Conservation (phyloP, 768 basidiomycete genomes). For the Dacryopinax primogenitus region DNA sequence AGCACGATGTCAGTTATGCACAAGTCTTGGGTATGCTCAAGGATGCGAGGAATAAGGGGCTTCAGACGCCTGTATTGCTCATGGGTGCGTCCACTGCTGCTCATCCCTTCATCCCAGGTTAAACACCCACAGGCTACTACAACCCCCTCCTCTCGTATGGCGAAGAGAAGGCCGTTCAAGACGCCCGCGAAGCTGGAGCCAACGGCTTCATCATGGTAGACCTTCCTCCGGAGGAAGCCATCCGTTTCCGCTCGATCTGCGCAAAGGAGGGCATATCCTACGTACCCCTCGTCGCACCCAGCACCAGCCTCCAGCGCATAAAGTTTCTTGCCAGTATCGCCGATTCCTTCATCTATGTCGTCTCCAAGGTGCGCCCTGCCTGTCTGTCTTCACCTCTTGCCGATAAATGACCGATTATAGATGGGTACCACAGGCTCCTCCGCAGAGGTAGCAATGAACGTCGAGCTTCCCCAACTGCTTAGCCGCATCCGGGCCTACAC, state of each 20-base stretch:
- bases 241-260: slow-evolving; percentile 82
- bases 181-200: slow-evolving; percentile 78
- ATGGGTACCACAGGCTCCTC: slow-evolving; percentile 99
- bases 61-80: slow-evolving; percentile 75
- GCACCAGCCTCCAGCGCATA: slow-evolving; percentile 75
- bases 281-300: slow-evolving; percentile 89
- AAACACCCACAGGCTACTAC: slow-evolving; percentile 63
- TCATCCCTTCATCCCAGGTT: not conserved
- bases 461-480: slow-evolving; percentile 69
- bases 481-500: slow-evolving; percentile 67
- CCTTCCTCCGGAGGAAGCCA: slow-evolving; percentile 91
- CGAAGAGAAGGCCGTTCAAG: slow-evolving; percentile 84
- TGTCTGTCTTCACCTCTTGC: not conserved
- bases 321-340: slow-evolving; percentile 86
- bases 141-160: slow-evolving; percentile 93
- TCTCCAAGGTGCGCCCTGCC: slow-evolving; percentile 61
- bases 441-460: slow-evolving; percentile 54
- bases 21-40: slow-evolving; percentile 60
- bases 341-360: slow-evolving; percentile 94
- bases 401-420: slow-evolving; percentile 32
- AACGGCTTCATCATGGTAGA: slow-evolving; percentile 98
- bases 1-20: slow-evolving; percentile 64
- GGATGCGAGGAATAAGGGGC: slow-evolving; percentile 68
- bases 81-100: slow-evolving; percentile 52
- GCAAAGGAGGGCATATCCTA: slow-evolving; percentile 71